Conservation (phyloP, 305 asterid species). For the Solanum hybrid region DNA sequence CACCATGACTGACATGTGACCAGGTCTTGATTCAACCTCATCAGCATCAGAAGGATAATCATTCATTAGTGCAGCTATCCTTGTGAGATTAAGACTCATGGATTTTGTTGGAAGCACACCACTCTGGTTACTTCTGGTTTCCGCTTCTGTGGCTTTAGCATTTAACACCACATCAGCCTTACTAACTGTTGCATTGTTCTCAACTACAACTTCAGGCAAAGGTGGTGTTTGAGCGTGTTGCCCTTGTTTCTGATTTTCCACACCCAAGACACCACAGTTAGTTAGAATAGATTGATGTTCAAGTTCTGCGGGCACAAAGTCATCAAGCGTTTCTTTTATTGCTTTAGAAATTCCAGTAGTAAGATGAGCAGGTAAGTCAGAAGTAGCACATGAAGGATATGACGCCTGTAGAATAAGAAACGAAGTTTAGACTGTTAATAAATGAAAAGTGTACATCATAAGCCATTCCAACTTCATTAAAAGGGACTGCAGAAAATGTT, state of each 20-base stretch:
- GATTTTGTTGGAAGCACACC: neutral
- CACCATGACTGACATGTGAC: neutral
- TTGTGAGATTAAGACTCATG: neutral
- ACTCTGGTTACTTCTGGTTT: neutral
- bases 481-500: neutral
- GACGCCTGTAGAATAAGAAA: neutral
- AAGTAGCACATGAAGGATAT: neutral
- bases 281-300: neutral
- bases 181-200: neutral
- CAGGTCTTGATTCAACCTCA: constrained; percentile 3
- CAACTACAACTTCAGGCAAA: neutral
- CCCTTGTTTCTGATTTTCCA: neutral
- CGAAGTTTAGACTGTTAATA: neutral
- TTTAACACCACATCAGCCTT: neutral
- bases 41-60: neutral
- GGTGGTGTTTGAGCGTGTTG: neutral
- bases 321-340: neutral
- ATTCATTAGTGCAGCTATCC: neutral
- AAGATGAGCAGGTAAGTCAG: neutral
- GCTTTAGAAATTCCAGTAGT: neutral
- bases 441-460: neutral
- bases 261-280: neutral
- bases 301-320: neutral
- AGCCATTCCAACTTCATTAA: neutral
- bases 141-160: neutral